Base-by-base conservation (phyloP, 2,329 filamentous ascomycete genomes). In the Xylaria hypoxylon region DNA sequence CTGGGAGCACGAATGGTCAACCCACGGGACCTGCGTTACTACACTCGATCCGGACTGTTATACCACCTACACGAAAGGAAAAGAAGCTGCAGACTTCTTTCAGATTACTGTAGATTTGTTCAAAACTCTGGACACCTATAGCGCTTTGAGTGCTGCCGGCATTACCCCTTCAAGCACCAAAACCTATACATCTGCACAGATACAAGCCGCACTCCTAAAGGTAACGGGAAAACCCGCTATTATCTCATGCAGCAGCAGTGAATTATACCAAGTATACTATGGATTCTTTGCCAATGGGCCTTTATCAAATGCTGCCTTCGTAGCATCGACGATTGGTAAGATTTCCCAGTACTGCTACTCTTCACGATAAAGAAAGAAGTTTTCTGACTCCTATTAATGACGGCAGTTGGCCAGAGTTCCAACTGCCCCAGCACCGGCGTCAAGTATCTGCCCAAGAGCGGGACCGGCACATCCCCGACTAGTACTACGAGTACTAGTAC, bases 1-100 rank as follows among this genome's bases (percentile, higher is more conserved):
- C 71, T 93, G 90, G 90, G 82, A 90, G 75, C 90, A 93, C 77
- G 91, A 93, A 78, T 93, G 89, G 87, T 81, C 83, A 71, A 93
- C 92, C 77, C 91, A 94, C 76, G 91, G 91, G 62, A 85, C 83
- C 15, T 93, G 91, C 79, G 87, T 93, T 70, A 88, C 83, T 71
- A 93, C 91, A 0, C 83, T 93, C 10, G 83, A 89, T 50, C 86
- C 90, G 0, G 77, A 79, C 22, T 94, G 91, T 81, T 94, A 92
- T 79, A 78, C 80, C 3, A 75, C 80, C 72, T 90, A 92, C 76
- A 78, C 83, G 62, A 78, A 85, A 0, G 85, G 85, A 15, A 83
- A 90, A 67, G 91, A 93, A 73, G 88, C 89, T 1, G 84, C 87
- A 11, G 89, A 91, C 75, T 93, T 87, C 80, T 92, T 92, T 79